phyloP scores from a whole-genome alignment of 1,284 basidiomycete species.

The Phellopilus nigrolimitatus region DNA sequence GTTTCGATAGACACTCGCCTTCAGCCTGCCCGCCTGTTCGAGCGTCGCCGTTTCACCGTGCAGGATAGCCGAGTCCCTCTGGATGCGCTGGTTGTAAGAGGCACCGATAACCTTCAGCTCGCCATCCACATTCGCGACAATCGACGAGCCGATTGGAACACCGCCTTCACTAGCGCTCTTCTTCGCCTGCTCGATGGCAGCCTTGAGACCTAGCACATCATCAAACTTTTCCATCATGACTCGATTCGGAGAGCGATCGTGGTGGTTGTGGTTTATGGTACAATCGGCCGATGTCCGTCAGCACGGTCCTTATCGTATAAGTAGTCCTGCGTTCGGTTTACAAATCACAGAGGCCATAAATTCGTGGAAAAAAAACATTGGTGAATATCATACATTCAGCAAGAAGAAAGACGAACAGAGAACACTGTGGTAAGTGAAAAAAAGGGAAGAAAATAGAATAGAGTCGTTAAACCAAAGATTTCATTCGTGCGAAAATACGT shows the following conservation, averaged over 20 bases:
- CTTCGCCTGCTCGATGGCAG: slow-evolving; percentile 40
- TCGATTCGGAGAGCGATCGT: background rate
- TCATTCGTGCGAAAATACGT: no score
- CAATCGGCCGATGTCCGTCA: no score
- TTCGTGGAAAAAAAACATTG: no score
- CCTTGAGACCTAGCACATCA: slow-evolving; percentile 22
- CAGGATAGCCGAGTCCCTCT: slow-evolving; percentile 47
- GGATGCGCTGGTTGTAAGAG: slow-evolving; percentile 50
- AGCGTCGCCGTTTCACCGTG: slow-evolving; percentile 54
- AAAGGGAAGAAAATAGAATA: no score
- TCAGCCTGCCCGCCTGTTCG: slow-evolving; percentile 44
- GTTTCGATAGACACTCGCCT: slow-evolving; percentile 38
- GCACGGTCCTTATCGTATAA: no score
- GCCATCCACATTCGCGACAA: slow-evolving; percentile 28
- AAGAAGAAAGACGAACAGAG: no score
- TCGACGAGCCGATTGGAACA: slow-evolving; percentile 52
- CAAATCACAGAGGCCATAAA: no score
- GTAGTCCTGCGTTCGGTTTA: no score
- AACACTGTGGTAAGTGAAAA: no score
- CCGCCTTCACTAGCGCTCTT: slow-evolving; percentile 46
- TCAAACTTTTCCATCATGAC: slow-evolving; percentile 2
- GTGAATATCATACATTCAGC: no score
- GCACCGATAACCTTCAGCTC: slow-evolving; percentile 37
- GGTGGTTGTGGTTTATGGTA: background rate
- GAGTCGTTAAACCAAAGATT: no score